Evolutionary conservation across 345 rosid species (phyloP).

Genomic region (Turnera subulata): DNA sequence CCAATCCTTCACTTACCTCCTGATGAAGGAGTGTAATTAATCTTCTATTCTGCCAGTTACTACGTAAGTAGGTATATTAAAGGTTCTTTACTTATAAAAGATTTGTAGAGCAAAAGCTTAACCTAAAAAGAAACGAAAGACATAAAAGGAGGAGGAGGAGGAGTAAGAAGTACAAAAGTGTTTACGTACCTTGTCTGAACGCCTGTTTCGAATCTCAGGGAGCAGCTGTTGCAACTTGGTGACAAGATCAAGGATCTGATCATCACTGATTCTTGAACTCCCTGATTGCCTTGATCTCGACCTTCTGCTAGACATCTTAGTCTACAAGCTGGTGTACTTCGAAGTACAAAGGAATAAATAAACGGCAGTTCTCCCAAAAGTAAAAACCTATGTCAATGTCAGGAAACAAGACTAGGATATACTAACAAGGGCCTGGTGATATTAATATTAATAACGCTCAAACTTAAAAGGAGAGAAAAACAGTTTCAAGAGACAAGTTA

Average conservation of each 20-base stretch:
- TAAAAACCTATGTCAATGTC: too few relatives aligned
- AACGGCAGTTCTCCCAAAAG: too few relatives aligned
- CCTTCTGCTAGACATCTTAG: slow-evolving; percentile 74
- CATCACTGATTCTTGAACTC: slow-evolving; percentile 70
- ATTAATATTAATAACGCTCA: not conserved
- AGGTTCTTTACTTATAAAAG: too few relatives aligned
- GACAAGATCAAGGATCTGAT: slow-evolving; percentile 89
- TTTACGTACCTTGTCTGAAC: slow-evolving; percentile 57
- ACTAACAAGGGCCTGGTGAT: too few relatives aligned
- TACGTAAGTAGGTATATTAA: not conserved
- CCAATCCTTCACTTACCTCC: too few relatives aligned
- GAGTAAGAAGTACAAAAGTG: not conserved
- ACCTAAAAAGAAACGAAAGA: not conserved
- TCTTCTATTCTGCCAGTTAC: too few relatives aligned
- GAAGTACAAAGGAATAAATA: not conserved
- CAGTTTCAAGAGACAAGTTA: slow-evolving; percentile 2
- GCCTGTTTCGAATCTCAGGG: slow-evolving; percentile 65
- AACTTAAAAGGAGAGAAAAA: not conserved
- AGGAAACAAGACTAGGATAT: too few relatives aligned
- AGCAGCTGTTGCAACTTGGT: slow-evolving; percentile 79
- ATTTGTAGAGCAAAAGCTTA: too few relatives aligned
- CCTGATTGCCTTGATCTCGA: slow-evolving; percentile 70
- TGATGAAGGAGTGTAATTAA: too few relatives aligned
- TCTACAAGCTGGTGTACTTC: not conserved
- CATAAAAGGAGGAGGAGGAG: not conserved